Evolutionary conservation across 1,284 basidiomycete species (phyloP).

Genomic region (Taiwanofungus camphoratus): DNA sequence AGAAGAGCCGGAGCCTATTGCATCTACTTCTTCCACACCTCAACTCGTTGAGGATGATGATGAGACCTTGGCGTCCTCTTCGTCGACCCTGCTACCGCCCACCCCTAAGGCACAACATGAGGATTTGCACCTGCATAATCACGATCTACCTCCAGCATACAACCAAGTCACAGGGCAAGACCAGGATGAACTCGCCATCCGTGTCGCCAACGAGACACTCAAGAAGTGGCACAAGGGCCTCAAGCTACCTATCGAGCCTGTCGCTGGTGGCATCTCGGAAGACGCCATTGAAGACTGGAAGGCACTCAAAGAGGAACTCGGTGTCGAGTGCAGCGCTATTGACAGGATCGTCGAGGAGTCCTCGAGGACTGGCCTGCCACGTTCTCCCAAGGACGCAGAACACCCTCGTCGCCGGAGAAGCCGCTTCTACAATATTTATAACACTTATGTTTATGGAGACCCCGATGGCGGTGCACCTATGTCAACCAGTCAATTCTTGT

Average conservation of each 20-base stretch:
- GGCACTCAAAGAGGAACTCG: constrained; percentile 69
- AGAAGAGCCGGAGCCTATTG: constrained; percentile 34
- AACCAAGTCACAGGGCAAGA: constrained; percentile 45
- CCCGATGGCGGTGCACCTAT: constrained; percentile 25
- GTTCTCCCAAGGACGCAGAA: constrained; percentile 27
- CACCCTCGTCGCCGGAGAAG: constrained; percentile 30
- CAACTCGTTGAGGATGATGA: constrained; percentile 29
- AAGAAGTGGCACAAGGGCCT: constrained; percentile 64
- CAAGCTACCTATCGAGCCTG: constrained; percentile 44
- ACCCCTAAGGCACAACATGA: constrained; percentile 50
- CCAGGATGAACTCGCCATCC: constrained; percentile 44
- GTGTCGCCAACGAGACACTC: constrained; percentile 51
- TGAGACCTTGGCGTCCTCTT: constrained; percentile 61
- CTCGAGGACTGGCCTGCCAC: constrained; percentile 32
- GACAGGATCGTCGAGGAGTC: constrained; percentile 63
- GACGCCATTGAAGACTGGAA: constrained; percentile 68
- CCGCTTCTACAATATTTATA: constrained; percentile 79
- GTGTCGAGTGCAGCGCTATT: constrained; percentile 70
- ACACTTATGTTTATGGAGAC: constrained; percentile 67
- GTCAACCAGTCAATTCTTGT: constrained; percentile 35
- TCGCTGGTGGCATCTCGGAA: constrained; percentile 49
- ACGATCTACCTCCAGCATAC: constrained; percentile 68
- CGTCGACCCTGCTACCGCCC: constrained; percentile 61
- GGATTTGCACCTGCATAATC: constrained; percentile 25
- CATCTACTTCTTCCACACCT: constrained; percentile 27